A percentile compares a stretch with the other conserved stretches of the same genome.
Evolutionary conservation across 148 eudicot genomes (phyloP).

Genomic region (Fagopyrum tataricum): DNA sequence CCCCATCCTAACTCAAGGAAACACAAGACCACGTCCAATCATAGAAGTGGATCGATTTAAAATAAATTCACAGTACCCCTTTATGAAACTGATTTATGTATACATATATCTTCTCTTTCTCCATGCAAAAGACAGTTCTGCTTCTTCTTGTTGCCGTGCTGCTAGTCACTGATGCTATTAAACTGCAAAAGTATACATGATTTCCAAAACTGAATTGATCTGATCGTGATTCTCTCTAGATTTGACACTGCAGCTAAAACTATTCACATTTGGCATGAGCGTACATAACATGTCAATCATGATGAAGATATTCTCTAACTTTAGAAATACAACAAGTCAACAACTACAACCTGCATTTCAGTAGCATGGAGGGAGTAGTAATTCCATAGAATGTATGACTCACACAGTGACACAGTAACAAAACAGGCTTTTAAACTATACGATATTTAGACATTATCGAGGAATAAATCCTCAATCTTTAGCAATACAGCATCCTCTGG

Average conservation of each 20-base stretch:
- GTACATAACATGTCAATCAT: not conserved
- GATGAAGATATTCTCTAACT: too few species aligned
- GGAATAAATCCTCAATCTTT: too few species aligned
- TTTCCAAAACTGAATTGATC: not conserved
- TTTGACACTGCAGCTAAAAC: not conserved
- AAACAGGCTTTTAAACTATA: too few species aligned
- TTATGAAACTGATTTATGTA: constrained; percentile 48
- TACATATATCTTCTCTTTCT: constrained; percentile 85
- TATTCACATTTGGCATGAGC: not conserved
- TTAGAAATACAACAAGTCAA: too few species aligned
- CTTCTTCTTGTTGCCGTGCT: constrained; percentile 57
- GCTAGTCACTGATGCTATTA: constrained; percentile 82
- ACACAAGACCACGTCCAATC: not conserved
- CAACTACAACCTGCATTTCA: too few species aligned
- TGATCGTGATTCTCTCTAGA: not conserved
- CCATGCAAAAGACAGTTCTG: constrained; percentile 65
- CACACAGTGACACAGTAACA: not conserved
- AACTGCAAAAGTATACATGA: constrained; percentile 26
- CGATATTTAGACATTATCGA: too few species aligned
- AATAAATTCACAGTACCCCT: constrained; percentile 35
- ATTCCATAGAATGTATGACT: not conserved
- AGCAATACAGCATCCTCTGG: too few species aligned
- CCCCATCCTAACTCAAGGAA: not conserved
- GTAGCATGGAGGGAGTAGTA: not conserved
- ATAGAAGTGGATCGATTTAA: constrained; percentile 19